phyloP scores from a whole-genome alignment of 2,329 filamentous ascomycete species.

The Talaromyces pinophilus region DNA sequence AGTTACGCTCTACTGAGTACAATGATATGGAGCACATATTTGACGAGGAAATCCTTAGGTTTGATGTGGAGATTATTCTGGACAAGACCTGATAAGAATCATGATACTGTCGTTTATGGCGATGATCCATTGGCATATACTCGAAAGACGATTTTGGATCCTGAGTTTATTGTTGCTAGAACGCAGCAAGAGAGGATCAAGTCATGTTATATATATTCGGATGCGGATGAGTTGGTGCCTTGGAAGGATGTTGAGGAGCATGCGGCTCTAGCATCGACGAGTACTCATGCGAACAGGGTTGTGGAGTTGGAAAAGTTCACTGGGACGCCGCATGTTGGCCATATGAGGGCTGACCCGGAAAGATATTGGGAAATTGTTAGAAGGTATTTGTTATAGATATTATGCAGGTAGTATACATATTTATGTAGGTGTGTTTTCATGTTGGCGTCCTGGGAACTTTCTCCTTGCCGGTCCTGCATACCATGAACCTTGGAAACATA shows the following conservation, averaged over 20 bases:
- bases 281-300: slow-evolving; percentile 28
- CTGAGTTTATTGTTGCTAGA: slow-evolving; percentile 21
- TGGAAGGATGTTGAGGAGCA: slow-evolving; percentile 42
- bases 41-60: slow-evolving; percentile 25
- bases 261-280: slow-evolving; percentile 34
- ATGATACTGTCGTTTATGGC: slow-evolving; percentile 7
- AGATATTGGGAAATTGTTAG: slow-evolving; percentile 44
- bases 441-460: too few relatives aligned
- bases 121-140: slow-evolving; percentile 33
- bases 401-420: too few relatives aligned
- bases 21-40: slow-evolving; percentile 28
- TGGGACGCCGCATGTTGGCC: slow-evolving; percentile 42
- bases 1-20: slow-evolving; percentile 31
- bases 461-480: too few relatives aligned
- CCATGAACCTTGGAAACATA: too few relatives aligned
- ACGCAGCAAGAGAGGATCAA: not conserved
- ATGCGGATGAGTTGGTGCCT: slow-evolving; percentile 40
- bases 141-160: slow-evolving; percentile 37
- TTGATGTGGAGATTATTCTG: not conserved
- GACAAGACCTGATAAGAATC: not conserved
- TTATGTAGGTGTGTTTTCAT: too few relatives aligned
- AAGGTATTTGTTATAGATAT: slow-evolving; percentile 11
- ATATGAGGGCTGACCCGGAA: slow-evolving; percentile 42
- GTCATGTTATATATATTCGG: slow-evolving; percentile 46
- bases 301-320: slow-evolving; percentile 41